A percentile compares a stretch with the other conserved stretches of the same genome.
These are phyloP conservation scores for Penicillium sclerotigenum DNA, from an alignment of 2,329 filamentous ascomycete genomes.

Conservation along the genomic window DNA sequence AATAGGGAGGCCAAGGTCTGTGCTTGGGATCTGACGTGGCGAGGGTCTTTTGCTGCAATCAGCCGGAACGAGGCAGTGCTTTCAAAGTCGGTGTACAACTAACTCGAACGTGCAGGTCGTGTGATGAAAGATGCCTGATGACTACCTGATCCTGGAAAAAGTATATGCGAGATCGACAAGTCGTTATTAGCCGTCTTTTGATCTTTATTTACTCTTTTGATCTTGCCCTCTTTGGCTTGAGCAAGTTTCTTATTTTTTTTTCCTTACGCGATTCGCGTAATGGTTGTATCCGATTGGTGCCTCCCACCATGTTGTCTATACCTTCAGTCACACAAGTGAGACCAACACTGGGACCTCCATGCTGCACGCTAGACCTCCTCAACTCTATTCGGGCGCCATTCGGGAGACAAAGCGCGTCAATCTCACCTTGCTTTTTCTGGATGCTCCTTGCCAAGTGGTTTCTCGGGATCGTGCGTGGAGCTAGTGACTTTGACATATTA, in stretches of 20 bases:
- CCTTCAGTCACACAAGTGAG: conserved; percentile 4
- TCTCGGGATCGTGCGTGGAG: conserved; percentile 4
- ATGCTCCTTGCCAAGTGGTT: conserved; percentile 5
- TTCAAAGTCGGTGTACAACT: conserved; percentile 11
- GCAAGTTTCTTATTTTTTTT: not conserved
- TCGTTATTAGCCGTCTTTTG: not conserved
- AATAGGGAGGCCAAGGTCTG: not conserved
- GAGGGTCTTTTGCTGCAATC: conserved; percentile 3
- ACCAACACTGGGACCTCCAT: not conserved
- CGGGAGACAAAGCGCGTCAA: conserved; percentile 9
- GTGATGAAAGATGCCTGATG: conserved; percentile 13
- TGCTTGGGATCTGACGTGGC: conserved; percentile 9
- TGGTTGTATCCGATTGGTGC: not conserved
- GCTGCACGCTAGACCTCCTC: not conserved
- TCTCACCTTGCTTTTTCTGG: conserved; percentile 7
- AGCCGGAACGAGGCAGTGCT: conserved; percentile 11
- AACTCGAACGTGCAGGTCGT: conserved; percentile 10
- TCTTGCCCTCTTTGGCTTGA: not conserved
- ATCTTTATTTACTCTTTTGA: not conserved
- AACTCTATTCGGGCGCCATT: conserved; percentile 8
- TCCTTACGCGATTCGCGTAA: not conserved
- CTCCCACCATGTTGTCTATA: not conserved
- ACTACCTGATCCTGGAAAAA: conserved; percentile 9
- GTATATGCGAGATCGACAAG: conserved; percentile 3
- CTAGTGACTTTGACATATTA: conserved; percentile 5